Evolutionary conservation across 331 rosid species (phyloP), one percentile per base, ranked within the genome.

Genomic region (Pyracantha coccinea): DNA sequence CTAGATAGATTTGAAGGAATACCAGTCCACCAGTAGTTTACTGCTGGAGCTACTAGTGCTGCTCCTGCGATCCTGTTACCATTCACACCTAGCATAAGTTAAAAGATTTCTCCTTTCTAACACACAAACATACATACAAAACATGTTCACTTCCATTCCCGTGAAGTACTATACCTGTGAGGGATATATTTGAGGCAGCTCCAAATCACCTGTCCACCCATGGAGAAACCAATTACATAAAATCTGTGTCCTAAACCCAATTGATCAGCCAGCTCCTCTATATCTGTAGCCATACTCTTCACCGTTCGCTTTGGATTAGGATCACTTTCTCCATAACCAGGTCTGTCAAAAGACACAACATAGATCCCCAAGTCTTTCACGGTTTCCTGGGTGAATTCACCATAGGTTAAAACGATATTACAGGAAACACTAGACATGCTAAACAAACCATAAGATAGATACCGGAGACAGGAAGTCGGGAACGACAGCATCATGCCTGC

Each of bases 311-410:
- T 85, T 75, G 97, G 98, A 87, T 94, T 86, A 17, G 96, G 97
- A 78, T 91, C 98, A 38, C 98, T 94, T 80, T 94, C 99, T 41
- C 97, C 97, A 77, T 95, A 90, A 75, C 99, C 99, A 75, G 99
- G 93, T 80, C 91, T 92, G 80, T 94, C 99, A 53, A 94, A 87
- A 29, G 99, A 82, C 54, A 92, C 83, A 53, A 81, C 29, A 66
- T 92, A 90, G 85, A 90, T 4, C 28, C 97, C 91, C 64, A 85
- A 75, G 9, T 82, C 83, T 84, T 94, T 84, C 60, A 81, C 77
- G 68, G 88, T 41, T 74, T 77, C 91, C 99, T 94, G 85, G 32
- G 85, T 78, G 52, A 68, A 45, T 41, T 21, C 75, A 80, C 47
- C 70, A 54, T 33, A 47, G 62, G 65, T 82, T 77, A 75, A 38